These are phyloP conservation scores for Plasmodium yoelii DNA, from an alignment of 169 alveolate genomes.

Conservation along the genomic window DNA sequence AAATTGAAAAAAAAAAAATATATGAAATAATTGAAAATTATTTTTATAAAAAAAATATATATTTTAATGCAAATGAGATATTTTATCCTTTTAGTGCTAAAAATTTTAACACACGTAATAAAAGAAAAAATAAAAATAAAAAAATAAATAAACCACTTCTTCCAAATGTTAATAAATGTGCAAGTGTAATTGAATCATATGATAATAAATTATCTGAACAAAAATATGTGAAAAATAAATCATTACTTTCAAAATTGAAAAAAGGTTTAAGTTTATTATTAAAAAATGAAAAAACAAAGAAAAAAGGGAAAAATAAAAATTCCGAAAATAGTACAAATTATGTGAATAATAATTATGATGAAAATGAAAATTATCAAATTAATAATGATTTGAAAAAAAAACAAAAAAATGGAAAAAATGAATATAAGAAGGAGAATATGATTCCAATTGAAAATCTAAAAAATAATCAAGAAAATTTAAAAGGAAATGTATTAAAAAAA, in stretches of 20 bases:
- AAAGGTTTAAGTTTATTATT: slow-evolving; percentile 40
- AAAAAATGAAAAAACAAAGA: slow-evolving; percentile 50
- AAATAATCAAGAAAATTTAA: background rate
- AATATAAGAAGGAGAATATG: background rate
- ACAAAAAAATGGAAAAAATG: background rate
- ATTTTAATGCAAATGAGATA: slow-evolving; percentile 40
- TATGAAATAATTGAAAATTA: slow-evolving; percentile 27
- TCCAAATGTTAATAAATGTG: background rate
- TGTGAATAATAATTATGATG: too few species aligned
- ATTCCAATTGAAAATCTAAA: background rate
- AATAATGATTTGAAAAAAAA: too few species aligned
- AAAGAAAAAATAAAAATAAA: slow-evolving; percentile 27
- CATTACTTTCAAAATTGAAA: slow-evolving; percentile 24
- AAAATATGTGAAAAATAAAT: slow-evolving; percentile 32
- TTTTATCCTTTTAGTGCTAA: slow-evolving; percentile 51
- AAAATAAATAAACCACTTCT: background rate
- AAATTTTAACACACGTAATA: slow-evolving; percentile 18
- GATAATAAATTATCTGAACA: slow-evolving; percentile 13
- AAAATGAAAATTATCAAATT: too few species aligned
- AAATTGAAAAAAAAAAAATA: slow-evolving; percentile 34
- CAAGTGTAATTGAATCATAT: too few species aligned
- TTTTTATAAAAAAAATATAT: slow-evolving; percentile 22
- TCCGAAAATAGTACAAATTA: background rate
- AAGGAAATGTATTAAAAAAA: background rate
- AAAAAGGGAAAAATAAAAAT: slow-evolving; percentile 2